These are phyloP conservation scores for Penicillium sclerotiorum DNA, from an alignment of 2,329 filamentous ascomycete genomes.

Conservation along the genomic window DNA sequence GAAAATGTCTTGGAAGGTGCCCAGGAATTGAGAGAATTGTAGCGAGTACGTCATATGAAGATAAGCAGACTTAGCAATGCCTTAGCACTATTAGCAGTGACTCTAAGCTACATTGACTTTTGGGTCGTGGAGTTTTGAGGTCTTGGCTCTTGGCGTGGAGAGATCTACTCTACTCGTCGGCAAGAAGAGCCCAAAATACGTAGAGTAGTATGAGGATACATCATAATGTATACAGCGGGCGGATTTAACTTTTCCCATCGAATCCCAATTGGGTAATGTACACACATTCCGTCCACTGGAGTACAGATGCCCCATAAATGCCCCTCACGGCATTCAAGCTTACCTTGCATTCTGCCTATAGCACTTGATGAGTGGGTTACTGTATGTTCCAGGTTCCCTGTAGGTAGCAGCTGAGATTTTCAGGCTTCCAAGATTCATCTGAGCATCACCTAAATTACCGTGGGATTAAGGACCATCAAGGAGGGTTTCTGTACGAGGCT, in stretches of 20 bases:
- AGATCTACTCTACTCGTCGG: conserved; percentile 16
- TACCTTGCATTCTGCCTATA: not conserved
- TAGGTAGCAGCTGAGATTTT: too few species aligned
- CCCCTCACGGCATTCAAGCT: not conserved
- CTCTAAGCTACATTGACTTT: conserved; percentile 15
- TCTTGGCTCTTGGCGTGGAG: conserved; percentile 22
- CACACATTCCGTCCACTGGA: too few species aligned
- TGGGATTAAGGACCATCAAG: not conserved
- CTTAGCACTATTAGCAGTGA: conserved; percentile 11
- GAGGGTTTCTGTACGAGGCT: not conserved
- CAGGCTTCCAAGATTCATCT: not conserved
- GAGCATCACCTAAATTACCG: not conserved
- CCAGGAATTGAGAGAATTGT: too few species aligned
- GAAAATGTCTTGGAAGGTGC: too few species aligned
- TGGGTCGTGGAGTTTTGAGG: not conserved
- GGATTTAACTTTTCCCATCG: conserved; percentile 4
- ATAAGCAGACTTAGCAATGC: too few species aligned
- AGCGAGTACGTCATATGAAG: too few species aligned
- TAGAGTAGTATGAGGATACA: too few species aligned
- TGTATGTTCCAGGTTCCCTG: too few species aligned
- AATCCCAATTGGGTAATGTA: too few species aligned
- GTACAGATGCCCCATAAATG: not conserved
- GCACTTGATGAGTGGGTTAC: too few species aligned
- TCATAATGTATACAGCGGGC: too few species aligned
- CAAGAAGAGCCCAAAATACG: conserved; percentile 5